Conservation (phyloP, 2,329 filamentous ascomycete genomes). For the Diaporthe sp. region DNA sequence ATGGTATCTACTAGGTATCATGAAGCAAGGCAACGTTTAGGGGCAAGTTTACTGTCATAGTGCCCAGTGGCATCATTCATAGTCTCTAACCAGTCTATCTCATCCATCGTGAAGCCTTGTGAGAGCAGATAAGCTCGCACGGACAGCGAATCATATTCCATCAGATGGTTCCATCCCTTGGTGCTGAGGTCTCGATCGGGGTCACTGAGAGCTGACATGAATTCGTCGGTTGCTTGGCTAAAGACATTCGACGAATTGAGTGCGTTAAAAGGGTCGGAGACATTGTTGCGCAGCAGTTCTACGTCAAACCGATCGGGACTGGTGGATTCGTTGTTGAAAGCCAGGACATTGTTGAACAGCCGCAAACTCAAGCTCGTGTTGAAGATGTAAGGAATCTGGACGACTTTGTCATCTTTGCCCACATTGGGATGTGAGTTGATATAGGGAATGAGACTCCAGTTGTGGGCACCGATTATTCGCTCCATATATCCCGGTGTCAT, state of each 20-base stretch:
- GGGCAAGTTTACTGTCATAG: constrained; percentile 39
- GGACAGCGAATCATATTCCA: constrained; percentile 45
- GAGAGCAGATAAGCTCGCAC: constrained; percentile 45
- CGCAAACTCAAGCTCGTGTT: constrained; percentile 44
- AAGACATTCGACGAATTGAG: background rate
- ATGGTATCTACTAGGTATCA: background rate
- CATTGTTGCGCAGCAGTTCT: constrained; percentile 18
- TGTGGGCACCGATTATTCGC: constrained; percentile 43
- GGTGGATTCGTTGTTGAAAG: constrained; percentile 34
- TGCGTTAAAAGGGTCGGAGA: background rate
- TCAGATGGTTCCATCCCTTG: constrained; percentile 43
- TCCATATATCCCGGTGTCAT: constrained; percentile 48
- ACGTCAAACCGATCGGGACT: constrained; percentile 40
- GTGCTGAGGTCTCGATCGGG: background rate
- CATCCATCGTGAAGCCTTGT: constrained; percentile 47
- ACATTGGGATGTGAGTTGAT: constrained; percentile 42
- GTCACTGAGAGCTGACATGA: background rate
- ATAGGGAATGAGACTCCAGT: constrained; percentile 45
- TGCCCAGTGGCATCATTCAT: constrained; percentile 46
- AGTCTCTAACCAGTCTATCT: constrained; percentile 50
- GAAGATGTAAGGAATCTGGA: constrained; percentile 44
- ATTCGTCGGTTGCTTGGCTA: background rate
- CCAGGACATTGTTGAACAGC: constrained; percentile 43
- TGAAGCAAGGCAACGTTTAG: background rate
- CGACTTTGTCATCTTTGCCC: constrained; percentile 38